These are phyloP conservation scores for Lepidium africanum DNA, from an alignment of 345 rosid genomes.

Conservation along the genomic window DNA sequence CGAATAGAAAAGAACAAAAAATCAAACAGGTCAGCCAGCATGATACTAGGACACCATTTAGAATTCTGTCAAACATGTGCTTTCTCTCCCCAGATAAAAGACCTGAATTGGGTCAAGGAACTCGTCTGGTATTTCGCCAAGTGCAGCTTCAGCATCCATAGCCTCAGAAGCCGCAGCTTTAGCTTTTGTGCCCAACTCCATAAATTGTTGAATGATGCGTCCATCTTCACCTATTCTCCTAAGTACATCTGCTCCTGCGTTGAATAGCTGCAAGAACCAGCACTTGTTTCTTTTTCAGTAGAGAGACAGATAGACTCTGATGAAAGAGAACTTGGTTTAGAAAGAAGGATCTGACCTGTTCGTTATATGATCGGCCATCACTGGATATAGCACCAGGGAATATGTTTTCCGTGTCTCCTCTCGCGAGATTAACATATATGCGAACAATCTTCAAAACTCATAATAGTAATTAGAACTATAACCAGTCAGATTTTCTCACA, in stretches of 20 bases:
- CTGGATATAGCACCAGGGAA: conserved; percentile 89
- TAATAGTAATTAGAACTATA: neutral
- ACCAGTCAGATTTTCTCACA: neutral
- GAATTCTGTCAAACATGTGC: neutral
- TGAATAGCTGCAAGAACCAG: conserved; percentile 56
- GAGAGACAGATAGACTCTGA: neutral
- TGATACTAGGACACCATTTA: neutral
- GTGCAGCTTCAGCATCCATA: conserved; percentile 88
- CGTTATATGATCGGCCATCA: conserved; percentile 95
- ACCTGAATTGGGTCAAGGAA: conserved; percentile 70
- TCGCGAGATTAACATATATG: conserved; percentile 83
- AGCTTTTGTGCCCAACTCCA: conserved; percentile 73
- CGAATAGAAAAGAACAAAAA: neutral
- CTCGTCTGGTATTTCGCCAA: conserved; percentile 95
- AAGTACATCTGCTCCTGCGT: conserved; percentile 82
- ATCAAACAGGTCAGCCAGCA: neutral
- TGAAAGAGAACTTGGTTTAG: neutral
- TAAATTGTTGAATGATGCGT: conserved; percentile 61
- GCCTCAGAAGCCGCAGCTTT: conserved; percentile 94
- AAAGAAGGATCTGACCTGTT: conserved; percentile 49
- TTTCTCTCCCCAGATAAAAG: neutral
- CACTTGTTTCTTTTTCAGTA: conserved; percentile 4
- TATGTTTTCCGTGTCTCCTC: conserved; percentile 69
- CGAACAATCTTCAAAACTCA: conserved; percentile 68
- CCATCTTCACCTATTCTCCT: conserved; percentile 72